Evolutionary conservation across 371 early-diverging fungal genomes (phyloP).

Genomic region (Choanephora cucurbitarum): DNA sequence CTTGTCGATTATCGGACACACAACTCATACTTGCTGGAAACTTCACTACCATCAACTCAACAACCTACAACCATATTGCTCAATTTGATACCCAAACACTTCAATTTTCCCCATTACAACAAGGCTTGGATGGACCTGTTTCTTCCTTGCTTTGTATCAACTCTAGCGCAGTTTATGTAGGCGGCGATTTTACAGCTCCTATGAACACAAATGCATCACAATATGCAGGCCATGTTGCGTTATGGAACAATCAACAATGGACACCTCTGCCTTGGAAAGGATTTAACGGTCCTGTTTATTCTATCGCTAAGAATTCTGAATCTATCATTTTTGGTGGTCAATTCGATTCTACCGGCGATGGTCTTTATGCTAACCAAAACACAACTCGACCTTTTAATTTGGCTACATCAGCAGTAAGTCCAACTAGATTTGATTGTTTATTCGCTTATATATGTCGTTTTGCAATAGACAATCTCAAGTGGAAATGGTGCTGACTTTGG

Average conservation of each 20-base stretch:
- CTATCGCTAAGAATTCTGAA: conserved; percentile 31
- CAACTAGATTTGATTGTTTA: neutral
- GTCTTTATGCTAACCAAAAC: conserved; percentile 34
- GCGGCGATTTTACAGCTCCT: conserved; percentile 52
- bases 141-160: conserved; percentile 55
- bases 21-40: conserved; percentile 34
- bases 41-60: conserved; percentile 37
- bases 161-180: conserved; percentile 49
- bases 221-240: conserved; percentile 50
- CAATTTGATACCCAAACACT: conserved; percentile 47
- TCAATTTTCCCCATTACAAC: conserved; percentile 47
- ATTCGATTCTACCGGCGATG: conserved; percentile 47
- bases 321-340: conserved; percentile 48
- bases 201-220: conserved; percentile 22
- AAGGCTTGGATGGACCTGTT: conserved; percentile 74
- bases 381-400: conserved; percentile 37
- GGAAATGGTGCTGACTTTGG: conserved; percentile 39
- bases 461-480: conserved; percentile 42
- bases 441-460: conserved; percentile 2
- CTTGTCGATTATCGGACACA: conserved; percentile 16
- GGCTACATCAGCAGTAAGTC: conserved; percentile 31
- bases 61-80: conserved; percentile 51
- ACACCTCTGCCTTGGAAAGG: conserved; percentile 55
- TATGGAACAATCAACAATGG: conserved; percentile 55
- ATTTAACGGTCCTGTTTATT: conserved; percentile 51